Conservation (phyloP, 768 basidiomycete genomes). For the Macrolepiota albuminosa region DNA sequence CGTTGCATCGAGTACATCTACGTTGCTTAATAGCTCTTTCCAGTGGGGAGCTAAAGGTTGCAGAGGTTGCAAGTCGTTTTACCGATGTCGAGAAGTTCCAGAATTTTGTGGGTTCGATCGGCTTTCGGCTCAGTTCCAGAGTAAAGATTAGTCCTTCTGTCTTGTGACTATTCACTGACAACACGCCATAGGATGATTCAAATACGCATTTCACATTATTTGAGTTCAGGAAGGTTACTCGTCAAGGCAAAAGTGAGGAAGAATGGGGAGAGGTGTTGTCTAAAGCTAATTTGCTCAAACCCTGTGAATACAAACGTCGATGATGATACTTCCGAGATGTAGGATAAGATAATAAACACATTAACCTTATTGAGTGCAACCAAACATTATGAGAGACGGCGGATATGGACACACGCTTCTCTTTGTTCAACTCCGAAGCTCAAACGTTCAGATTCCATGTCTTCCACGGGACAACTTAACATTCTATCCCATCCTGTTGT, state of each 20-base stretch:
- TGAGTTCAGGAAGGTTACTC: constrained; percentile 64
- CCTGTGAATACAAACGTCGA: constrained; percentile 91
- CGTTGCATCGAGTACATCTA: background rate
- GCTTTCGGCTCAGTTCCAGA: constrained; percentile 70
- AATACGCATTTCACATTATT: constrained; percentile 87
- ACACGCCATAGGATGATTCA: constrained; percentile 54
- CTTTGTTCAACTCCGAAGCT: background rate
- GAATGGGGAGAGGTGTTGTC: constrained; percentile 56
- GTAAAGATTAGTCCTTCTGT: constrained; percentile 30
- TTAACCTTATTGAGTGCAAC: constrained; percentile 6
- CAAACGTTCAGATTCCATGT: constrained; percentile 14
- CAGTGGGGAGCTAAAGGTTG: constrained; percentile 81
- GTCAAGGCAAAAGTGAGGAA: constrained; percentile 41
- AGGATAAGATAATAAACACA: constrained; percentile 6
- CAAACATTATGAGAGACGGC: background rate
- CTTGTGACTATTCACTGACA: background rate
- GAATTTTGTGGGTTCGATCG: constrained; percentile 56
- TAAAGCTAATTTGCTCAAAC: constrained; percentile 61
- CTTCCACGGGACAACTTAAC: constrained; percentile 31
- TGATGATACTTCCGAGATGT: constrained; percentile 23
- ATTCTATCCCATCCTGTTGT: constrained; percentile 67
- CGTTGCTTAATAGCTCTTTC: constrained; percentile 6
- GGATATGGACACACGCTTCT: background rate
- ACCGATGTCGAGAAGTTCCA: constrained; percentile 62
- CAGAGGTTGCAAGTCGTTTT: constrained; percentile 88